Conservation (phyloP, 495 filamentous ascomycete species). For the Parathielavia appendiculata region DNA sequence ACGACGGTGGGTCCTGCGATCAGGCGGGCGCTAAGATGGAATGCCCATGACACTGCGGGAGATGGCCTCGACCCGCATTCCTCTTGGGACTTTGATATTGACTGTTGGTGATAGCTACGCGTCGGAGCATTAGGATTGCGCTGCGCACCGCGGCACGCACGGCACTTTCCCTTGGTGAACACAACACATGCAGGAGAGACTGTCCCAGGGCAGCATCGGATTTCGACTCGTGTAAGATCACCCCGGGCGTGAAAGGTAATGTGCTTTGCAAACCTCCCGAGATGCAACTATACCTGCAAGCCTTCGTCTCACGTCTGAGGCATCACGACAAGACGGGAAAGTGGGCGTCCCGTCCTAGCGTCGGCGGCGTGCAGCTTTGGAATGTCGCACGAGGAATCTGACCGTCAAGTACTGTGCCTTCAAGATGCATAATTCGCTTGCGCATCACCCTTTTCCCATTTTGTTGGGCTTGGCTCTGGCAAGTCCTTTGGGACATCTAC, state of each 20-base stretch:
- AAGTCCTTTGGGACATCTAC: no score
- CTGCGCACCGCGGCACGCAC: no score
- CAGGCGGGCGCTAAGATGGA: constrained; percentile 17
- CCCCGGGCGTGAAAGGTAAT: neutral
- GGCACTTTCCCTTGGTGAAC: no score
- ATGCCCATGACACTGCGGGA: neutral
- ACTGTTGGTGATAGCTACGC: neutral
- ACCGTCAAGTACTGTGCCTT: constrained; percentile 5
- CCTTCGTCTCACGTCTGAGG: constrained; percentile 14
- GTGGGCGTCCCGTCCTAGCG: neutral
- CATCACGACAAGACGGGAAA: constrained; percentile 13
- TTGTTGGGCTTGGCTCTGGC: no score
- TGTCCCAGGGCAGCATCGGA: no score
- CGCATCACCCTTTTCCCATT: neutral
- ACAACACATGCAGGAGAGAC: no score
- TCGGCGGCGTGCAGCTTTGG: neutral
- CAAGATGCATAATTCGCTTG: constrained; percentile 8
- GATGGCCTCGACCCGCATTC: neutral
- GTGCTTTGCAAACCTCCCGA: neutral
- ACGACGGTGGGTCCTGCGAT: constrained; percentile 5
- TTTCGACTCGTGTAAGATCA: neutral
- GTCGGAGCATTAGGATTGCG: neutral
- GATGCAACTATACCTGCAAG: constrained; percentile 12
- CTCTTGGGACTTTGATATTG: neutral
- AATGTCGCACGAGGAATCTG: constrained; percentile 3